Base-by-base conservation (phyloP, 495 filamentous ascomycete species). In the Acidomyces sp. region DNA sequence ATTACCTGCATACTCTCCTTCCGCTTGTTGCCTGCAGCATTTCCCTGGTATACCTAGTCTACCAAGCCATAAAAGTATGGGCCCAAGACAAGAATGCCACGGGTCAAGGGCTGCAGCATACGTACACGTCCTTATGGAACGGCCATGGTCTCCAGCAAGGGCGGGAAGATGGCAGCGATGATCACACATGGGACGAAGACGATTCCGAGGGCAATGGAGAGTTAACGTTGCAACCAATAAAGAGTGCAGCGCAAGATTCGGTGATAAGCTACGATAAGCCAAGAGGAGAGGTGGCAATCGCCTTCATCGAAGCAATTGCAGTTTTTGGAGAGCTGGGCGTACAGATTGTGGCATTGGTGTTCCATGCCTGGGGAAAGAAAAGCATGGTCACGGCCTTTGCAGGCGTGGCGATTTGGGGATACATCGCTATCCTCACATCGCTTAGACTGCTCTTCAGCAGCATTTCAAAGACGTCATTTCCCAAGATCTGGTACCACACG, bases 401-500 rank as follows among this genome's bases (percentile, higher is more conserved):
- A 17, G 72, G 72, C 28, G 55, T 90, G 22, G 57, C 70, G 11
- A 74, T 72, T 10, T 94, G 90, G 90, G 61, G 68, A 21, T 99
- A 96, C 55, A 75, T 88, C 34, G 62, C 92, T 29, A 64, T 80
- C 20, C 70, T 99, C 43, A 77, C 76, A 4, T 69, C 74, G 20
- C 58, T 83, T 5, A 78, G 90, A 11, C 65, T 95, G 36, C 65
- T 82, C 21, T 67, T 85, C 39, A 78, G 80, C 13, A 76, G 74
- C 44, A 70, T 72, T 23, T 70, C 72, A 48, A 76, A 76, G 51
- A 48, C 53, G 15, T 67, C 65, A 1, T 70, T 86, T 18, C 80
- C 81, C 12, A 69, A 72, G 28, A 60, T 96, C 7, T 99, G 92
- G 92, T 85, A 85, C 48, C 90, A 99, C 59, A 96, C 92, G 0